These are phyloP conservation scores for Gnetum montanum DNA, from an alignment of 75 land plant species.

Conservation along the genomic window DNA sequence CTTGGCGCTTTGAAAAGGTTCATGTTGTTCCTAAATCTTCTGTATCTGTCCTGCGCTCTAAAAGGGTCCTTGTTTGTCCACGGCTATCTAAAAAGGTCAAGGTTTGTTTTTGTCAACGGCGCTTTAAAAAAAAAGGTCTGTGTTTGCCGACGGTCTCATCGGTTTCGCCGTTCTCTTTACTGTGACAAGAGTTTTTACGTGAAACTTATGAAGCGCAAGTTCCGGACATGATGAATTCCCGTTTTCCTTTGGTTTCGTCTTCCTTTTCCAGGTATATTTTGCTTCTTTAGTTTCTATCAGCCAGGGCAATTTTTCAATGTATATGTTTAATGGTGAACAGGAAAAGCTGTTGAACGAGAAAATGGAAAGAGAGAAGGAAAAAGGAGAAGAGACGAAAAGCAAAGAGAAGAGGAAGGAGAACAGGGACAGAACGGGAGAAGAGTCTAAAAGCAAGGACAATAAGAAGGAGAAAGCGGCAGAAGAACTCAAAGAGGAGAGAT, in stretches of 20 bases:
- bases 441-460: slow-evolving; percentile 12
- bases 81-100: background rate
- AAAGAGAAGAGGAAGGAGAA: background rate
- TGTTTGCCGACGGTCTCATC: background rate
- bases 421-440: background rate
- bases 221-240: background rate
- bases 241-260: no score
- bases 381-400: background rate
- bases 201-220: no score
- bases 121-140: background rate
- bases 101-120: background rate
- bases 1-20: slow-evolving; percentile 34
- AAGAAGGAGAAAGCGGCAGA: slow-evolving; percentile 14
- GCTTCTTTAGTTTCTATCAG: background rate
- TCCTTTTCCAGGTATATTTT: background rate
- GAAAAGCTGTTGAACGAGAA: background rate
- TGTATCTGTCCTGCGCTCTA: no score
- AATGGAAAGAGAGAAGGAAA: background rate
- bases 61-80: background rate
- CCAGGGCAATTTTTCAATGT: background rate
- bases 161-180: no score
- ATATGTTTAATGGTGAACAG: background rate
- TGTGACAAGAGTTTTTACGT: no score
- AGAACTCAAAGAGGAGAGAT: no score
- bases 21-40: background rate